A percentile compares a stretch with the other conserved stretches of the same genome.
phyloP scores from a whole-genome alignment of 1,284 basidiomycete genomes.

The Paramarasmius palmivorus region DNA sequence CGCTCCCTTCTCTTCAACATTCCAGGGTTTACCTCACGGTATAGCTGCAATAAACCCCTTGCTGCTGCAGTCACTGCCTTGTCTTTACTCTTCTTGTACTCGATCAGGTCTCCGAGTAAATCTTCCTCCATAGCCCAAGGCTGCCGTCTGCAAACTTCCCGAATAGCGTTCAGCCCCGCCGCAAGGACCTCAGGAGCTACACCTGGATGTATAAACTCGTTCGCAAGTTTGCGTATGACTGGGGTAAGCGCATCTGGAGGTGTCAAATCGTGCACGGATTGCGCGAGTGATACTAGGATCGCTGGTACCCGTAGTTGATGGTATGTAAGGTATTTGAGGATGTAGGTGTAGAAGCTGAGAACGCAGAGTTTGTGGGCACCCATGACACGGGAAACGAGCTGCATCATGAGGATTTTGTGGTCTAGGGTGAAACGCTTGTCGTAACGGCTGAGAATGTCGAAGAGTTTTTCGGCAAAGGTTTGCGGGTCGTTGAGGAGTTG shows the following conservation, averaged over 20 bases:
- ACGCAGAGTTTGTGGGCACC: slow-evolving; percentile 92
- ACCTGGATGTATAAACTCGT: slow-evolving; percentile 97
- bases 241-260: slow-evolving; percentile 93
- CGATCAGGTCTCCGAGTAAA: slow-evolving; percentile 88
- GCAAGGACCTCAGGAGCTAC: slow-evolving; percentile 95
- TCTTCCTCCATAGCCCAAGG: slow-evolving; percentile 98
- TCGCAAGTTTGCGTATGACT: slow-evolving; percentile 88
- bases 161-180: slow-evolving; percentile 92
- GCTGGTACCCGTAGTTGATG: slow-evolving; percentile 93
- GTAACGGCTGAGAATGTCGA: slow-evolving; percentile 82
- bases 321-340: slow-evolving; percentile 91
- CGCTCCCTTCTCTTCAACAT: slow-evolving; percentile 90
- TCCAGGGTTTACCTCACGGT: slow-evolving; percentile 93
- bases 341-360: slow-evolving; percentile 96
- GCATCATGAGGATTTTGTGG: slow-evolving; percentile 97
- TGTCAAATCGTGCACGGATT: slow-evolving; percentile 94
- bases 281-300: slow-evolving; percentile 93
- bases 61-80: slow-evolving; percentile 92
- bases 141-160: slow-evolving; percentile 91
- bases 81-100: slow-evolving; percentile 94
- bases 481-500: slow-evolving; percentile 96
- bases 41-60: slow-evolving; percentile 88
- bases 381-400: slow-evolving; percentile 95
- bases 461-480: slow-evolving; percentile 93
- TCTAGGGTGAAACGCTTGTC: slow-evolving; percentile 95